Base-by-base conservation (phyloP, 148 eudicot genomes). In the Camellia granthamiana region DNA sequence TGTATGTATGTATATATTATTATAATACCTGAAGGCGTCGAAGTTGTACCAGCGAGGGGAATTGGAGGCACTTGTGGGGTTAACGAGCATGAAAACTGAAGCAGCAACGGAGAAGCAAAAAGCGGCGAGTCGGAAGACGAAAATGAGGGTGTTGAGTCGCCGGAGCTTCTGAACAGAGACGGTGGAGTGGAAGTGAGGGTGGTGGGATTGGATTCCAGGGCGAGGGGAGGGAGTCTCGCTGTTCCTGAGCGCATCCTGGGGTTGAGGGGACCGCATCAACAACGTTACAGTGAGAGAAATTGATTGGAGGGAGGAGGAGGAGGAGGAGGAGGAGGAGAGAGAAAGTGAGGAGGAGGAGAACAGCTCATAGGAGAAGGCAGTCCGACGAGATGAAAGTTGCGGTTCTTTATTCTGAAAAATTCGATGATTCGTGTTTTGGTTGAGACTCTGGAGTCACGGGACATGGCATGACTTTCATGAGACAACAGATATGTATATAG, bases 141-240 rank as follows among this genome's bases (percentile, higher is more conserved):
- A 89, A 11, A 89, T 85, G 3, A 93, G 85, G 0, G 86, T 83
- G 78, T 93, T 93, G 78, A 93, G 86, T 0, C 97, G 93, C 21
- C 89, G 89, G 61, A 90, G 93, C 71, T 91, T 93, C 77, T 87
- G 93, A 0, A 84, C 79, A 38, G 97, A 85, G 7, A 93, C 87
- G 9, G 93, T 93, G 23, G 97, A 91, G 65, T 93, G 97, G 72
- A 93, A 93, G 38, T 88, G 89, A 4, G 90, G 84, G 0, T 12
- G 54, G 61, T 46, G 60, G 23, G 81, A 43, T 0, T 81, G 88
- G 72, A 84, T 87, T 64, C 86, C 79, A 4, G 84, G 85, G 14
- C 85, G 88, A 9, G 83, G 81, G 2, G 91, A 80, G 0, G 92
- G 88, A 4, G 87, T 84, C 76, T 86, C 89, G 52, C 90, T 89